Evolutionary conservation across 176 grass and related monocot species (phyloP).

Genomic region (Carex scoparia): DNA sequence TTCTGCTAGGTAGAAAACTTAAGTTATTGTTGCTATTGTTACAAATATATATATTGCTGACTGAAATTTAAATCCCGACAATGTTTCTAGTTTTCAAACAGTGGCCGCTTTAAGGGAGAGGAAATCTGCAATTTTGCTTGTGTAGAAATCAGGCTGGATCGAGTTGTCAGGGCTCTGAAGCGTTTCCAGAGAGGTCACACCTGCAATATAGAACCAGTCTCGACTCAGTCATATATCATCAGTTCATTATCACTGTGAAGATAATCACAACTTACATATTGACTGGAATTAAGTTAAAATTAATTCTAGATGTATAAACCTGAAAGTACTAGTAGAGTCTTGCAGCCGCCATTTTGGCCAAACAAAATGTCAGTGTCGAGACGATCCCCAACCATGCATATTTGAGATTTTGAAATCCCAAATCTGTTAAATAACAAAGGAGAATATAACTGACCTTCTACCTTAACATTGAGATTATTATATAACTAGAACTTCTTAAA

Average conservation of each 20-base stretch:
- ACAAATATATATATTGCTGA: constrained; percentile 11
- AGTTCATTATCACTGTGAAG: not conserved
- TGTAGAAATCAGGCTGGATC: constrained; percentile 90
- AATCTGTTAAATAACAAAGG: constrained; percentile 37
- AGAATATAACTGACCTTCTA: constrained; percentile 7
- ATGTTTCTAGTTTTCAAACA: constrained; percentile 38
- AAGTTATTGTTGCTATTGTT: constrained; percentile 12
- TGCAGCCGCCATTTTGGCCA: constrained; percentile 95
- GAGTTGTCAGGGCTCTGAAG: constrained; percentile 83
- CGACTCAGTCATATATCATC: constrained; percentile 1
- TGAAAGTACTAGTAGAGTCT: constrained; percentile 94
- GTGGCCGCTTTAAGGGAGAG: constrained; percentile 68
- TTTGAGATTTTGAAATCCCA: constrained; percentile 90
- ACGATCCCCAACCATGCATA: constrained; percentile 99
- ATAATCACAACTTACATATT: not conserved
- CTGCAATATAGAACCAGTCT: constrained; percentile 33
- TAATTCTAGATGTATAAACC: constrained; percentile 39
- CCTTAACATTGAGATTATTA: constrained; percentile 8
- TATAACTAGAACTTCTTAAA: not conserved
- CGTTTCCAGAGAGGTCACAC: constrained; percentile 75
- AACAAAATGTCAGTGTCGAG: constrained; percentile 94
- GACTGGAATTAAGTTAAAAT: constrained; percentile 17
- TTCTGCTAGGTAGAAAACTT: no score
- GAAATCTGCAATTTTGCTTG: constrained; percentile 84
- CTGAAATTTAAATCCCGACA: constrained; percentile 13